Evolutionary conservation across 805 yeast species (phyloP).

Genomic region (Myxozyma melibiosi): DNA sequence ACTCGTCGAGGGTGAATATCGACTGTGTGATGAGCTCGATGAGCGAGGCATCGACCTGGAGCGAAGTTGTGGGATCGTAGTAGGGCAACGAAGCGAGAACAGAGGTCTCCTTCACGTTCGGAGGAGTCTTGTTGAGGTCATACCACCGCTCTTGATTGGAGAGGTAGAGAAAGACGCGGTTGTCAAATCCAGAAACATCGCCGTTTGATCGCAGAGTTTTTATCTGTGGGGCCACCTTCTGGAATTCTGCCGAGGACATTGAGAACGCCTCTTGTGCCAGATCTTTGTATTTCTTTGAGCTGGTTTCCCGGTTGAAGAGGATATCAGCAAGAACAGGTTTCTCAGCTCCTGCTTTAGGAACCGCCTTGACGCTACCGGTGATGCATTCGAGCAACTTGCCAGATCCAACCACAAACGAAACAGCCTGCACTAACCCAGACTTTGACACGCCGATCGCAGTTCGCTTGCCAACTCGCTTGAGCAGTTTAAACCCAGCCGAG

Average conservation of each 20-base stretch:
- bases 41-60: slow-evolving; percentile 36
- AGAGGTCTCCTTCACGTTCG: slow-evolving; percentile 1
- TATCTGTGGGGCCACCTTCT: not conserved
- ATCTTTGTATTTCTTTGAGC: slow-evolving; percentile 1
- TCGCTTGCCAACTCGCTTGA: slow-evolving; percentile 19
- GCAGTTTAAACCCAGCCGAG: slow-evolving; percentile 3
- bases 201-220: slow-evolving; percentile 1
- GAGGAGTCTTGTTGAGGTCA: not conserved
- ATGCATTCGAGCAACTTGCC: slow-evolving; percentile 29
- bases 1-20: slow-evolving; percentile 35
- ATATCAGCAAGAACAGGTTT: slow-evolving; percentile 14
- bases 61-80: slow-evolving; percentile 13
- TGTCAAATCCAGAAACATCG: slow-evolving; percentile 4
- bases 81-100: not conserved
- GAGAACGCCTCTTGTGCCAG: not conserved
- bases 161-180: slow-evolving; percentile 6
- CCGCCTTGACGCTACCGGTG: slow-evolving; percentile 18
- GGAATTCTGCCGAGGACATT: not conserved
- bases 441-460: slow-evolving; percentile 23
- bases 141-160: slow-evolving; percentile 3
- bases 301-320: slow-evolving; percentile 9
- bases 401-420: slow-evolving; percentile 19
- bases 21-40: slow-evolving; percentile 36
- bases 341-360: slow-evolving; percentile 1
- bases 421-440: slow-evolving; percentile 13